These are phyloP conservation scores for Pyracantha coccinea DNA, from an alignment of 331 rosid genomes.

Conservation along the genomic window DNA sequence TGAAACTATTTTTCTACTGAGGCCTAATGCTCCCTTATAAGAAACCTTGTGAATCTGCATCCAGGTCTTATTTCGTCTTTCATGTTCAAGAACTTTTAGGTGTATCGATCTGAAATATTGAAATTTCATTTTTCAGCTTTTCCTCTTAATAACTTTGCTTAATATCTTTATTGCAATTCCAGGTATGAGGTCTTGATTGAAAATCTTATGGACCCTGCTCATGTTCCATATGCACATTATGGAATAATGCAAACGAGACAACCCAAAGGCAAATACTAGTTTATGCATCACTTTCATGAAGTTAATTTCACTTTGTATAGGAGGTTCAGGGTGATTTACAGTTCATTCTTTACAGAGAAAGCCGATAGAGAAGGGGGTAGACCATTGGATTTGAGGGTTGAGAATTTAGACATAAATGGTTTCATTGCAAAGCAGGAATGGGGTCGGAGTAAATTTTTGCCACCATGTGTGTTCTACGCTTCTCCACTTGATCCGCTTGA, in stretches of 20 bases:
- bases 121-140: background rate
- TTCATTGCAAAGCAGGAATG: constrained; percentile 44
- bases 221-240: constrained; percentile 75
- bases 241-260: constrained; percentile 43
- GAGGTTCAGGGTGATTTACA: constrained; percentile 3
- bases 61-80: constrained; percentile 4
- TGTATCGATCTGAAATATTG: background rate
- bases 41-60: background rate
- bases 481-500: constrained; percentile 13
- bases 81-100: background rate
- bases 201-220: constrained; percentile 87
- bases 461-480: constrained; percentile 58
- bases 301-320: background rate
- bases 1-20: constrained; percentile 3
- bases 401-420: constrained; percentile 47
- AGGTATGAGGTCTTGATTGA: constrained; percentile 83
- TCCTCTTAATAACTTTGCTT: background rate
- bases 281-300: background rate
- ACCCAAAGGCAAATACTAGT: constrained; percentile 41
- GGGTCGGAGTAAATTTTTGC: constrained; percentile 38
- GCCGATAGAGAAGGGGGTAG: constrained; percentile 94
- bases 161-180: constrained; percentile 16
- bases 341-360: constrained; percentile 39
- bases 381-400: constrained; percentile 56
- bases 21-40: background rate